Conservation (phyloP, 306 rosid species). For the Quercus suber region DNA sequence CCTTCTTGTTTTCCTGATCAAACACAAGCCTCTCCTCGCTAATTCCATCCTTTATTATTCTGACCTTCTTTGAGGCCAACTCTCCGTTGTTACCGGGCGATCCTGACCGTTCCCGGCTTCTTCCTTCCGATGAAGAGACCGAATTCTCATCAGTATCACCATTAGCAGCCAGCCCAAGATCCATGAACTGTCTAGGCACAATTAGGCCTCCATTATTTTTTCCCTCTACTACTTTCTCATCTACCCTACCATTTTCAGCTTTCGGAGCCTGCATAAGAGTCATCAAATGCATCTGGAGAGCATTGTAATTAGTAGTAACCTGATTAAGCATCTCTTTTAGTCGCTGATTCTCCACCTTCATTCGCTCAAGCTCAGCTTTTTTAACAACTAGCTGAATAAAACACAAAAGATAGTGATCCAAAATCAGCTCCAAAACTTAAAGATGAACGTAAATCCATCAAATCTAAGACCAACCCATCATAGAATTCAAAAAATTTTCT, state of each 20-base stretch:
- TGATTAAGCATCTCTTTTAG: conserved; percentile 43
- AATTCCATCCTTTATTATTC: conserved; percentile 15
- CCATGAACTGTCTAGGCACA: conserved; percentile 61
- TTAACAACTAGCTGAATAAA: conserved; percentile 47
- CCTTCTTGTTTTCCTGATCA: conserved; percentile 39
- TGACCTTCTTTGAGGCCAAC: conserved; percentile 27
- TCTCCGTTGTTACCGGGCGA: conserved; percentile 30
- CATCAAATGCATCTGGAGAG: conserved; percentile 40
- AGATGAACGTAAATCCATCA: neutral
- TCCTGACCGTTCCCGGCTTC: conserved; percentile 35
- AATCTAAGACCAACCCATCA: neutral
- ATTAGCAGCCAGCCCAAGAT: conserved; percentile 58
- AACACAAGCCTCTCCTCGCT: conserved; percentile 18
- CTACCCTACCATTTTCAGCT: conserved; percentile 11
- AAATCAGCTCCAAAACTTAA: conserved; percentile 1
- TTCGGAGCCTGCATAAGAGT: conserved; percentile 37
- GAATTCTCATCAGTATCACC: conserved; percentile 37
- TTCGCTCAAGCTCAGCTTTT: conserved; percentile 49
- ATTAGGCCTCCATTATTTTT: conserved; percentile 22
- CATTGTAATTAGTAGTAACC: conserved; percentile 37
- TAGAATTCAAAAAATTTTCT: neutral
- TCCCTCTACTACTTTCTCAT: conserved; percentile 22
- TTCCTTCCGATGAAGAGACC: conserved; percentile 44
- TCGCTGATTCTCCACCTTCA: conserved; percentile 54
- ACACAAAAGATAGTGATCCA: neutral